phyloP scores from a whole-genome alignment of 148 eudicot genomes.

The Vaccinium vitisidaea region DNA sequence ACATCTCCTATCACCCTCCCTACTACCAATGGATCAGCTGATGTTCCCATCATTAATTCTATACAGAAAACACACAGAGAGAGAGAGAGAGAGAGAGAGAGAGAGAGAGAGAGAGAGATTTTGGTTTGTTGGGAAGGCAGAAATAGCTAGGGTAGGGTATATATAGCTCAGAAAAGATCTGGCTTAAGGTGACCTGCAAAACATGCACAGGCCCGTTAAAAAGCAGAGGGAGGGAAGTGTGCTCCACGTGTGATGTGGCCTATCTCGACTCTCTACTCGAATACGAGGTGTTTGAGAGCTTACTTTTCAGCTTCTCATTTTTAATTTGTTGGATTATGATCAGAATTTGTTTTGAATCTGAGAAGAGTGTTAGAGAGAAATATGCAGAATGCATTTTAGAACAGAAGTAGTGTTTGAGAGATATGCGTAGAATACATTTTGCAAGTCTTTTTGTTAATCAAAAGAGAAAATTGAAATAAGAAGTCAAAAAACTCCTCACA shows the following conservation, averaged over 20 bases:
- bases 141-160: neutral
- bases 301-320: too few relatives aligned
- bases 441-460: too few relatives aligned
- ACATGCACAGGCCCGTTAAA: constrained; percentile 14
- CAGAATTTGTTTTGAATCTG: too few relatives aligned
- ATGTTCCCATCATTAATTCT: constrained; percentile 31
- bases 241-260: constrained; percentile 8
- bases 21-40: constrained; percentile 46
- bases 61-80: neutral
- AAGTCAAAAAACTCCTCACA: too few relatives aligned
- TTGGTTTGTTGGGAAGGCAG: neutral
- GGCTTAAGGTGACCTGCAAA: neutral
- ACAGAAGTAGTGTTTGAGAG: too few relatives aligned
- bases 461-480: too few relatives aligned
- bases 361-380: too few relatives aligned
- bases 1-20: constrained; percentile 58
- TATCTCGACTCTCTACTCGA: neutral
- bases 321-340: too few relatives aligned
- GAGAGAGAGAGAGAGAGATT: neutral
- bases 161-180: neutral
- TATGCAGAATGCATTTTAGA: too few relatives aligned
- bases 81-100: neutral
- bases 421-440: too few relatives aligned
- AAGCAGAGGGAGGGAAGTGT: constrained; percentile 3
- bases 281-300: too few relatives aligned